These are phyloP conservation scores for Rhizoclosmatium globosum DNA, from an alignment of 192 early-diverging fungal species.

Conservation along the genomic window DNA sequence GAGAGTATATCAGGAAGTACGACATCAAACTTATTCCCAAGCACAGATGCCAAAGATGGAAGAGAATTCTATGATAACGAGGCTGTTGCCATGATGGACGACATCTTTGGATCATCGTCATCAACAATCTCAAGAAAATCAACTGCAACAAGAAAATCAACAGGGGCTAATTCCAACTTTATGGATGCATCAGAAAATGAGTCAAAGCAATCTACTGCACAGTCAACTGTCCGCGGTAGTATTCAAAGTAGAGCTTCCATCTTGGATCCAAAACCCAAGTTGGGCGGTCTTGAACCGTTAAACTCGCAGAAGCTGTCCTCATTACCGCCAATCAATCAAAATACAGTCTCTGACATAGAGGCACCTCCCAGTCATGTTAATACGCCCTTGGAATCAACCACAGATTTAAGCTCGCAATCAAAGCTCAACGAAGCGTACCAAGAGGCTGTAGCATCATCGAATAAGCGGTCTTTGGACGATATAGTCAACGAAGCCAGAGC, in stretches of 20 bases:
- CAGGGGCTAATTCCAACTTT: too few relatives aligned
- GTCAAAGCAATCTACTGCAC: too few relatives aligned
- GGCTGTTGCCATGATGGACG: not conserved
- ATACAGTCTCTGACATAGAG: not conserved
- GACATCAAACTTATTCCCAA: not conserved
- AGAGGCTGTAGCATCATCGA: not conserved
- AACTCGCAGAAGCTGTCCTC: too few relatives aligned
- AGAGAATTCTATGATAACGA: not conserved
- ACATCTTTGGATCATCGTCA: not conserved
- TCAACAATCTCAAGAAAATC: not conserved
- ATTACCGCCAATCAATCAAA: too few relatives aligned
- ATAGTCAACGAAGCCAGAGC: not conserved
- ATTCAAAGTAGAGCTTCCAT: too few relatives aligned
- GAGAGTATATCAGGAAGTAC: not conserved
- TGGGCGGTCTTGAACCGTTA: too few relatives aligned
- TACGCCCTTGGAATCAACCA: not conserved
- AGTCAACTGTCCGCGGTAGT: too few relatives aligned
- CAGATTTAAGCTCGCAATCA: not conserved
- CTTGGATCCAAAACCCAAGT: too few relatives aligned
- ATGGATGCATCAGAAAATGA: too few relatives aligned
- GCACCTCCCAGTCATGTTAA: not conserved
- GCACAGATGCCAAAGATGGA: not conserved
- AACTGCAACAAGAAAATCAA: too few relatives aligned
- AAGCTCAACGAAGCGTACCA: not conserved
- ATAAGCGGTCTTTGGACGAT: not conserved